Evolutionary conservation across 371 early-diverging fungal genomes (phyloP).

Genomic region (Mortierella sp.): DNA sequence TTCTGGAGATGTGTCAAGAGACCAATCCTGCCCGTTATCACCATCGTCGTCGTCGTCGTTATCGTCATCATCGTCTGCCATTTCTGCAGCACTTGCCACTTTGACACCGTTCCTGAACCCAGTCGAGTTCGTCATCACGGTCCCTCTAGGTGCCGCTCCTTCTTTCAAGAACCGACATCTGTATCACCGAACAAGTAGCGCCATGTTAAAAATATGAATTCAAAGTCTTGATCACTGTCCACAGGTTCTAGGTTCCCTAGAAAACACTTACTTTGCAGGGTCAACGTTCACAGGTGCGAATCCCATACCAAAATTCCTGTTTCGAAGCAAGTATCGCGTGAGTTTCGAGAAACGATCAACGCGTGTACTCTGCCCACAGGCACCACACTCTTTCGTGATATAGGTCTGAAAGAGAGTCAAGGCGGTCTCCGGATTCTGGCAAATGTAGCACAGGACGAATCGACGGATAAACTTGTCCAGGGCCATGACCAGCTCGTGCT

Average conservation of each 20-base stretch:
- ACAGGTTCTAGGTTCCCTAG: background rate
- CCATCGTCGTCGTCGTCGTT: conserved; percentile 43
- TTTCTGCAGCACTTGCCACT: conserved; percentile 34
- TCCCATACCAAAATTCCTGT: conserved; percentile 42
- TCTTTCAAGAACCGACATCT: conserved; percentile 53
- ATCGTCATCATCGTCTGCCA: conserved; percentile 35
- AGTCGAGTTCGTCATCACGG: conserved; percentile 17
- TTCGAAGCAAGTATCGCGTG: conserved; percentile 36
- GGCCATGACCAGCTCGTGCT: conserved; percentile 33
- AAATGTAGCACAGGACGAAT: conserved; percentile 44
- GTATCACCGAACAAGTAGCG: background rate
- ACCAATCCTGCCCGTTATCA: conserved; percentile 40
- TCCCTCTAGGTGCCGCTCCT: conserved; percentile 22
- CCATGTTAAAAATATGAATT: too few relatives aligned
- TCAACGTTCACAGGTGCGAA: conserved; percentile 26
- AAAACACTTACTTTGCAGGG: conserved; percentile 28
- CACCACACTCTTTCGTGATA: conserved; percentile 52
- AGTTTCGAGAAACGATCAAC: conserved; percentile 49
- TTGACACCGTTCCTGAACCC: conserved; percentile 52
- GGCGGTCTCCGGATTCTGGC: conserved; percentile 51
- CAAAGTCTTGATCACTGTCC: too few relatives aligned
- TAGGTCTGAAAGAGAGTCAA: conserved; percentile 39
- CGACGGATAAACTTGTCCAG: conserved; percentile 53
- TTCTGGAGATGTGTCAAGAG: conserved; percentile 36
- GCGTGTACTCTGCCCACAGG: conserved; percentile 46